phyloP scores from a whole-genome alignment of 306 rosid species.

The Argentina anserina region DNA sequence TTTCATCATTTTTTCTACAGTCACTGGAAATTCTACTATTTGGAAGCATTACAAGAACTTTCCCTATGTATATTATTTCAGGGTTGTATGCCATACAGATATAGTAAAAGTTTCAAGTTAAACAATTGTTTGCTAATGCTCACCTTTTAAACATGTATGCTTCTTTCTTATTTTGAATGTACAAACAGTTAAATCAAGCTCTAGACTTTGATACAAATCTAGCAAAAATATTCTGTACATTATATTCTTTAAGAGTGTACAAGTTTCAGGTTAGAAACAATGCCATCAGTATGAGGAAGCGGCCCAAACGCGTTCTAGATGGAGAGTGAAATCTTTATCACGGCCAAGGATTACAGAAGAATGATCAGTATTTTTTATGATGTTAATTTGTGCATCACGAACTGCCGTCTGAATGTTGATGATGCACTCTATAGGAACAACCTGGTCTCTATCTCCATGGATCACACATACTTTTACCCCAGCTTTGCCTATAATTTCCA shows the following conservation, averaged over 20 bases:
- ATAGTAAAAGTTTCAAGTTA: no score
- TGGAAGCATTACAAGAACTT: no score
- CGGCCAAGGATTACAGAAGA: constrained; percentile 51
- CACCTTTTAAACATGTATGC: no score
- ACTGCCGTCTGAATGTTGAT: constrained; percentile 42
- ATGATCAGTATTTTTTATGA: constrained; percentile 54
- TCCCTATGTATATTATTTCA: no score
- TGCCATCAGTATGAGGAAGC: neutral
- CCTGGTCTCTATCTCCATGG: constrained; percentile 61
- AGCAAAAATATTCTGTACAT: neutral
- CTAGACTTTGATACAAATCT: neutral
- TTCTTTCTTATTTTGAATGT: no score
- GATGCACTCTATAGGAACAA: constrained; percentile 55
- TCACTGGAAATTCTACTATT: no score
- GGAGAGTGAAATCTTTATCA: constrained; percentile 43
- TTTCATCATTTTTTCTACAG: no score
- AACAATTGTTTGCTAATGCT: no score
- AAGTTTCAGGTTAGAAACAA: neutral
- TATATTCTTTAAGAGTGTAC: neutral
- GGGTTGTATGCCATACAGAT: no score
- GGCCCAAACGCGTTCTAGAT: constrained; percentile 45
- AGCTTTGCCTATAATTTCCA: constrained; percentile 38
- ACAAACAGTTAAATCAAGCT: neutral
- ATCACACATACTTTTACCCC: constrained; percentile 47
- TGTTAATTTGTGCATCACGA: constrained; percentile 47